Conservation (phyloP, 768 basidiomycete species). For the Pleurotus salmoneostramineus region DNA sequence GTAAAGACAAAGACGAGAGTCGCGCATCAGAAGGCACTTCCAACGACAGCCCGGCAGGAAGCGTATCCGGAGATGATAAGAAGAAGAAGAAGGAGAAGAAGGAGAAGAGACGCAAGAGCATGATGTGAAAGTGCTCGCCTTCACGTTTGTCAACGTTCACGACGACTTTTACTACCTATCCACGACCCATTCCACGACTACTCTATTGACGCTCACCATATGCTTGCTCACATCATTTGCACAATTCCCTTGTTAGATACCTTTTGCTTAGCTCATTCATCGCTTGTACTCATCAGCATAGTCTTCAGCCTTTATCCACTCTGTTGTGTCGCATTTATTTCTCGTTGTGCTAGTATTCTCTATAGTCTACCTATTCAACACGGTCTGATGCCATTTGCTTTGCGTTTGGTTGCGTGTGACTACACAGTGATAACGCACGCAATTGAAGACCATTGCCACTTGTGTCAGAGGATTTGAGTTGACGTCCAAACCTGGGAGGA, state of each 20-base stretch:
- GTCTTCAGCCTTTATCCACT: background rate
- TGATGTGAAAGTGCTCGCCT: constrained; percentile 37
- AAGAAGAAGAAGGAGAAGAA: constrained; percentile 56
- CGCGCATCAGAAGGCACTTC: constrained; percentile 37
- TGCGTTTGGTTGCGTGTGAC: background rate
- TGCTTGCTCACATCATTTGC: constrained; percentile 1
- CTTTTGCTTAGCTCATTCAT: background rate
- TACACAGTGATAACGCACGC: background rate
- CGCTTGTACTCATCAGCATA: constrained; percentile 7
- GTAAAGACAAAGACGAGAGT: constrained; percentile 36
- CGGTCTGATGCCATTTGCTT: no score
- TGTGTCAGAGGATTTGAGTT: no score
- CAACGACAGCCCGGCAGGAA: constrained; percentile 54
- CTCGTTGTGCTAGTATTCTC: background rate
- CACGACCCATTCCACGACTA: constrained; percentile 16
- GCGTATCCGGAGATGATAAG: constrained; percentile 48
- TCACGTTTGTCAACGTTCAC: background rate
- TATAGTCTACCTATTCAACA: no score
- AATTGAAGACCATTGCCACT: background rate
- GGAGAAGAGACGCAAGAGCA: constrained; percentile 62
- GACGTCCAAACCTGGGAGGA: background rate
- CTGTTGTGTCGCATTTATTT: background rate
- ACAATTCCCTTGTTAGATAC: background rate
- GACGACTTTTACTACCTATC: constrained; percentile 11
- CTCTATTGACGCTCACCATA: constrained; percentile 16